A percentile compares a stretch with the other conserved stretches of the same genome.
phyloP scores from a whole-genome alignment of 2,329 filamentous ascomycete species.

The Tolypocladium paradoxum region DNA sequence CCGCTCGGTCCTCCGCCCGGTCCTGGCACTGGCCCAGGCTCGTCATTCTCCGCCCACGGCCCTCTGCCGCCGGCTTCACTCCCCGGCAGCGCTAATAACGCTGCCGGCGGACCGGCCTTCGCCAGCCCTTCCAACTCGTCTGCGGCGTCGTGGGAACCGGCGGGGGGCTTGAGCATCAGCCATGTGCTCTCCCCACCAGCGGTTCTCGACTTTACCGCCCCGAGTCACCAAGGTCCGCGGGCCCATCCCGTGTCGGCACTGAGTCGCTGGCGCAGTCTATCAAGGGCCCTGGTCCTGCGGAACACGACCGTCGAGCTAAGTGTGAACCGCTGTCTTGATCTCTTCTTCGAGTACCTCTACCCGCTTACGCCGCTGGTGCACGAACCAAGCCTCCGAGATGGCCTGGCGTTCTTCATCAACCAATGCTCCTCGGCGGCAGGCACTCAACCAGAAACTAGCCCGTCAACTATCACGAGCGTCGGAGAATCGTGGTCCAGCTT shows the following conservation, averaged over 20 bases:
- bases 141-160: slow-evolving; percentile 11
- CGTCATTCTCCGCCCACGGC: neutral
- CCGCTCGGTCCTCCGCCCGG: slow-evolving; percentile 6
- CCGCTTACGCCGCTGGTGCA: slow-evolving; percentile 30
- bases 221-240: slow-evolving; percentile 1
- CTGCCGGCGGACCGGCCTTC: slow-evolving; percentile 3
- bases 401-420: slow-evolving; percentile 20
- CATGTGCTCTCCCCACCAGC: slow-evolving; percentile 13
- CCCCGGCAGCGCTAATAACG: neutral
- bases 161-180: slow-evolving; percentile 6
- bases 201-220: slow-evolving; percentile 7
- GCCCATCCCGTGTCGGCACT: slow-evolving; percentile 9
- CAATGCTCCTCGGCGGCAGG: neutral
- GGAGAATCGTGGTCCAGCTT: slow-evolving; percentile 2
- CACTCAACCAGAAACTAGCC: neutral
- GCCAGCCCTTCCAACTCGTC: slow-evolving; percentile 9
- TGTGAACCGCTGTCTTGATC: slow-evolving; percentile 22
- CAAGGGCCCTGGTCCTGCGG: slow-evolving; percentile 12
- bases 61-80: neutral
- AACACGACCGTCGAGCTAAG: slow-evolving; percentile 14
- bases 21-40: neutral
- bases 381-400: slow-evolving; percentile 26
- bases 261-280: slow-evolving; percentile 18
- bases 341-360: slow-evolving; percentile 32
- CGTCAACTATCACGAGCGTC: neutral